These are phyloP conservation scores for Phyllosticta paracitricarpa DNA, from an alignment of 2,329 filamentous ascomycete species.

Conservation along the genomic window DNA sequence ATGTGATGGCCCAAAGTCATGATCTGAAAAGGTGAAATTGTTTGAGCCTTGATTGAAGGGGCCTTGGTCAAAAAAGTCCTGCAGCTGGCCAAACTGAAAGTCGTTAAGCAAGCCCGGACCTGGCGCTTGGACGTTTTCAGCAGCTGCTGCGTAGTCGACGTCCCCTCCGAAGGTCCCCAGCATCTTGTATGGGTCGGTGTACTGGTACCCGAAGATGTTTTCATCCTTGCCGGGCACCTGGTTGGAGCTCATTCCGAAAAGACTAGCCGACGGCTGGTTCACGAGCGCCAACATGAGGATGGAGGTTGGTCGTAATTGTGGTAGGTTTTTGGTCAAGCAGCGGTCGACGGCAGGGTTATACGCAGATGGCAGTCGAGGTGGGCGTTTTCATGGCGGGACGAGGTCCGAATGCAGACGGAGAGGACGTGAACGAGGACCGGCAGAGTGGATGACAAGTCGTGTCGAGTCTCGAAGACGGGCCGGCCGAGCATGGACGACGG, in stretches of 20 bases:
- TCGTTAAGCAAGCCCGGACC: slow-evolving; percentile 8
- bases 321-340: background rate
- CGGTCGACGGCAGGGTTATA: background rate
- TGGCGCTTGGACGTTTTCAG: slow-evolving; percentile 5
- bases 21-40: slow-evolving; percentile 3
- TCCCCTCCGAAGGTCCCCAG: background rate
- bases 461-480: background rate
- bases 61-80: slow-evolving; percentile 10
- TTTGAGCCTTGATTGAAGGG: slow-evolving; percentile 6
- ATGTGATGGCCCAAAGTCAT: background rate
- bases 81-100: slow-evolving; percentile 4
- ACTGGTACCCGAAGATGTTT: slow-evolving; percentile 3
- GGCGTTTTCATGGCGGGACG: background rate
- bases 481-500: background rate
- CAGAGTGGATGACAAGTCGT: background rate
- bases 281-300: slow-evolving; percentile 8
- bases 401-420: background rate
- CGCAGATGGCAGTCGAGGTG: background rate
- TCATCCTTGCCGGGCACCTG: slow-evolving; percentile 8
- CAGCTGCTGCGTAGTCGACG: slow-evolving; percentile 7
- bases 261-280: slow-evolving; percentile 6
- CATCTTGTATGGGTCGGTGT: background rate
- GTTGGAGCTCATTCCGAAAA: slow-evolving; percentile 11
- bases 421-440: background rate
- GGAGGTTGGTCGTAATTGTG: background rate